phyloP scores from a whole-genome alignment of 495 filamentous ascomycete species.

The Beverwykella pulmonaria region DNA sequence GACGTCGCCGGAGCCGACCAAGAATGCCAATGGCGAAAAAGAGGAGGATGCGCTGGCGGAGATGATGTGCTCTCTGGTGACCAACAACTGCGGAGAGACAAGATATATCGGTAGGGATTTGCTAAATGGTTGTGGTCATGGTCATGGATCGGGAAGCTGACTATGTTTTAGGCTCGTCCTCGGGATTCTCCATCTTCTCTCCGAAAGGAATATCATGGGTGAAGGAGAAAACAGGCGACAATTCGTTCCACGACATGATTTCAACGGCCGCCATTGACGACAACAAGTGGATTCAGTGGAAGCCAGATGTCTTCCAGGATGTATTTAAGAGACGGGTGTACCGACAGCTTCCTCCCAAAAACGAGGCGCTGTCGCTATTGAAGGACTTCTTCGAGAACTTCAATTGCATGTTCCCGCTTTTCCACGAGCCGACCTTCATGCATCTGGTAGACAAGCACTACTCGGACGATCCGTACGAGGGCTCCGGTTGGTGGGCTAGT shows the following conservation, averaged over 20 bases:
- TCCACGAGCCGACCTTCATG: slow-evolving; percentile 98
- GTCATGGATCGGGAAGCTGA: background rate
- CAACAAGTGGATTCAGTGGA: slow-evolving; percentile 95
- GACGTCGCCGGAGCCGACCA: slow-evolving; percentile 60
- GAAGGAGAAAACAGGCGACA: slow-evolving; percentile 95
- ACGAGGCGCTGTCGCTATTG: slow-evolving; percentile 77
- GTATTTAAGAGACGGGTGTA: slow-evolving; percentile 88
- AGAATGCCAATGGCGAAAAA: slow-evolving; percentile 51
- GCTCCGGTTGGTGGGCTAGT: slow-evolving; percentile 97
- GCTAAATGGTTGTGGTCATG: background rate
- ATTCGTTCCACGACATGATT: slow-evolving; percentile 95
- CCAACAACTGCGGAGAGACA: slow-evolving; percentile 93
- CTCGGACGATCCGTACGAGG: slow-evolving; percentile 87
- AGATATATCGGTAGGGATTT: slow-evolving; percentile 81
- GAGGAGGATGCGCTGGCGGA: slow-evolving; percentile 91
- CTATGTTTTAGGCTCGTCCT: slow-evolving; percentile 76
- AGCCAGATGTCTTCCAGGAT: slow-evolving; percentile 89
- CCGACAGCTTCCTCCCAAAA: slow-evolving; percentile 76
- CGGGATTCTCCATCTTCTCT: slow-evolving; percentile 97
- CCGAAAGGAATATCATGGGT: slow-evolving; percentile 99
- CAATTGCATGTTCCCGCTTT: slow-evolving; percentile 97
- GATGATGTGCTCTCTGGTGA: slow-evolving; percentile 99
- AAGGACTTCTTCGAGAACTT: slow-evolving; percentile 98
- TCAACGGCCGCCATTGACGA: slow-evolving; percentile 76
- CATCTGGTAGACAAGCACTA: slow-evolving; percentile 92